A percentile compares a stretch with the other conserved stretches of the same genome.
Conservation (phyloP, 129 eudicot genomes). For the Heracleum sosnowskyi region DNA sequence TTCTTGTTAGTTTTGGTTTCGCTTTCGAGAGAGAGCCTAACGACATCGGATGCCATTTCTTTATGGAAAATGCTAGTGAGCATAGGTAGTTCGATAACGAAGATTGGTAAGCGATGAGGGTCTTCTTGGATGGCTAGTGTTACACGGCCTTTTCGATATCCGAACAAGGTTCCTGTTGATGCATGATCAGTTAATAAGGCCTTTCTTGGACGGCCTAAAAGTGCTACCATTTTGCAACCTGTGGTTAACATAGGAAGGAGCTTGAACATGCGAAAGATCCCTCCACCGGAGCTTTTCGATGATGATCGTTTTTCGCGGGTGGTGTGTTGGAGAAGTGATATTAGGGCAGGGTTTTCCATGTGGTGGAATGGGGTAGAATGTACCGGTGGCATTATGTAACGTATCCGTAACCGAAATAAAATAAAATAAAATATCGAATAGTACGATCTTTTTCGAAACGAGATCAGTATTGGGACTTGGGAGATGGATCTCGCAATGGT, state of each 20-base stretch:
- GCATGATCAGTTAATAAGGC: slow-evolving; percentile 51
- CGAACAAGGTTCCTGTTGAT: slow-evolving; percentile 64
- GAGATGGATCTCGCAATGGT: not conserved
- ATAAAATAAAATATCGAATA: not conserved
- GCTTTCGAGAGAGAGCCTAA: slow-evolving; percentile 57
- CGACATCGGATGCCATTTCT: slow-evolving; percentile 61
- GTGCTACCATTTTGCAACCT: slow-evolving; percentile 76
- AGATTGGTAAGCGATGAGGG: slow-evolving; percentile 54
- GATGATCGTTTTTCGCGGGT: slow-evolving; percentile 35
- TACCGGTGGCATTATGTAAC: slow-evolving; percentile 38
- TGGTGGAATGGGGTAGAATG: slow-evolving; percentile 49
- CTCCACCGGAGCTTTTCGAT: slow-evolving; percentile 38
- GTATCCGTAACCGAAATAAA: not conserved
- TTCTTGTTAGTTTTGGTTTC: slow-evolving; percentile 64
- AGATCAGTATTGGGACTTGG: not conserved
- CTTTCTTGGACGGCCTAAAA: slow-evolving; percentile 49
- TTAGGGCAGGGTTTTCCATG: slow-evolving; percentile 50
- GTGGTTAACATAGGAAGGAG: slow-evolving; percentile 82
- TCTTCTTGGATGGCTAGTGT: slow-evolving; percentile 81
- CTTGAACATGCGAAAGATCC: slow-evolving; percentile 73
- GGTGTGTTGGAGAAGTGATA: slow-evolving; percentile 50
- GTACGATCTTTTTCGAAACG: slow-evolving; percentile 4
- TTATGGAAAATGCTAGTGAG: slow-evolving; percentile 45
- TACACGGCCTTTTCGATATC: slow-evolving; percentile 61
- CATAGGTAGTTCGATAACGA: slow-evolving; percentile 76